A percentile compares a stretch with the other conserved stretches of the same genome.
phyloP scores from a whole-genome alignment of 2,329 filamentous ascomycete species.

The Beauveria pseudobassiana region DNA sequence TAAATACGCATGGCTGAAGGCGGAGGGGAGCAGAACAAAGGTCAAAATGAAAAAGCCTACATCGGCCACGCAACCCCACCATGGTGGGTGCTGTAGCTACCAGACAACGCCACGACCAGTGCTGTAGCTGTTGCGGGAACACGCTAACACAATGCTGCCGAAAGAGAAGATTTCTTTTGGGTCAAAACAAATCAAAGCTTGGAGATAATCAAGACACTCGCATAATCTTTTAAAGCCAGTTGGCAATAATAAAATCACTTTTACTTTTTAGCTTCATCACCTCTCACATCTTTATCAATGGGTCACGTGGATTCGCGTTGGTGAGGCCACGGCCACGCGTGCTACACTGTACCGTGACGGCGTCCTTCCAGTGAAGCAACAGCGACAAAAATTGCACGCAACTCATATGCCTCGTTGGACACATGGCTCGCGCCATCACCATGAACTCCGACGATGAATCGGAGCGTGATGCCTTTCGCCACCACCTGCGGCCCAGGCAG shows the following conservation, averaged over 20 bases:
- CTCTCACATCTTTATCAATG: not conserved
- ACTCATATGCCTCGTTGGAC: not conserved
- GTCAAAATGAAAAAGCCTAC: not conserved
- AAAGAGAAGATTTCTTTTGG: too few species aligned
- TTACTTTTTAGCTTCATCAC: too few species aligned
- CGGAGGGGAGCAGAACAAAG: slow-evolving; percentile 10
- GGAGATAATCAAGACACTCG: too few species aligned
- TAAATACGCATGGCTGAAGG: not conserved
- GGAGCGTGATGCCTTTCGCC: slow-evolving; percentile 17
- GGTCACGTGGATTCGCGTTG: not conserved
- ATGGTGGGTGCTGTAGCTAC: too few species aligned
- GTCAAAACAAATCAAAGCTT: too few species aligned
- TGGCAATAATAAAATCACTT: too few species aligned
- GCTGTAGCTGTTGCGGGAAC: too few species aligned
- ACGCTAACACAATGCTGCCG: too few species aligned
- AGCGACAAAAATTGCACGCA: not conserved
- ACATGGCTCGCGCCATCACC: slow-evolving; percentile 24
- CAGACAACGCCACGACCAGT: too few species aligned
- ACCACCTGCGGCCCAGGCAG: slow-evolving; percentile 10
- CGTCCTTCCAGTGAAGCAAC: not conserved
- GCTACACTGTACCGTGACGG: not conserved
- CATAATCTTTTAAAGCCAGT: too few species aligned
- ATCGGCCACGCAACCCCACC: not conserved
- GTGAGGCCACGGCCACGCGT: not conserved
- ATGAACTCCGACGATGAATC: slow-evolving; percentile 35